Base-by-base conservation (phyloP, 23 red algal species). In the Cyanidiococcus yangmingshanensis region DNA sequence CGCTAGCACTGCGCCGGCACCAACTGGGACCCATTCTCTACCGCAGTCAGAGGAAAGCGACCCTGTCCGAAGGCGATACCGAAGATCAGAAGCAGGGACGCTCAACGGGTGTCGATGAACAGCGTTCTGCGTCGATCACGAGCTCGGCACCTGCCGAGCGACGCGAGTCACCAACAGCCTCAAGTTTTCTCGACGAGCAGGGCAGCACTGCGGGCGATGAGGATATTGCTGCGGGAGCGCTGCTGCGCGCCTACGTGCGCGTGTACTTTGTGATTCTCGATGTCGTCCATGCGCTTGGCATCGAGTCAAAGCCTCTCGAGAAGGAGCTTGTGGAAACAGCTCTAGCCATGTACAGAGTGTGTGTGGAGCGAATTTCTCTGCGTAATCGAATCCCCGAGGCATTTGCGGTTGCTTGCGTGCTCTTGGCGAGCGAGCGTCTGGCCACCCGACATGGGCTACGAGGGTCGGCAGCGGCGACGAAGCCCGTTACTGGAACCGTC, bases 211-310 rank as follows among this genome's bases (percentile, higher is more conserved):
- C 32, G 16, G 63, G 32, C 12, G 63, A 71, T 71, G 63, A 54
- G 21, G 45, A 54, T 21, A 21, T 21, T 15, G 45, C 45, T 21
- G 45, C 45, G 12, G 45, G 45, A 54, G 45, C 45, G 21, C 45
- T 35, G 63, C 32, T 71, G 63, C 63, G 63, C 63, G 32, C 63
- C n/a, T 71, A 32, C 32, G n/a, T 71, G 3, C 21, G 21, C n/a
- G 63, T 71, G 12, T 71, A 71, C 63, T 71, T 71, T 71, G 63
- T 71, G 63, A 35, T 71, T 25, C 21, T 35, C 12, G 63, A 71
- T 29, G 63, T 71, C 16, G 63, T 71, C n/a, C 12, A 32, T 7
- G n/a, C n/a, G 32, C 32, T 71, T 7, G 16, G 32, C 15, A 25
- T 35, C 16, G 32, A 32, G 32, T 71, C 63, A 2, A 7, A 25